Conservation (phyloP, 208 protist species). For the Trichomonas vaginalis region DNA sequence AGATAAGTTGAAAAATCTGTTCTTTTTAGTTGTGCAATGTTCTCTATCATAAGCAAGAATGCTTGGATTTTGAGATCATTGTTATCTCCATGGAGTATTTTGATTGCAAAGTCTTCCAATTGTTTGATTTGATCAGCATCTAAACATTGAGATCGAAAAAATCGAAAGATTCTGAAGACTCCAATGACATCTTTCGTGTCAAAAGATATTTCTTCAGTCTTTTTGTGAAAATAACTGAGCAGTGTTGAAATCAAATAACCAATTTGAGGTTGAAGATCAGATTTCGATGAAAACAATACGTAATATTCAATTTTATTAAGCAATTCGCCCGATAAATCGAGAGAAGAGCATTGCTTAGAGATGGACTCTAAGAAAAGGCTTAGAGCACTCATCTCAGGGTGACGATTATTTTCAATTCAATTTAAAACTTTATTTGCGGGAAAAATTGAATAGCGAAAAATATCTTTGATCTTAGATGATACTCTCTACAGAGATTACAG, state of each 20-base stretch:
- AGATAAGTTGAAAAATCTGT: not conserved
- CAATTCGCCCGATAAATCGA: not conserved
- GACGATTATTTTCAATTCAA: not conserved
- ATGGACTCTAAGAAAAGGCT: not conserved
- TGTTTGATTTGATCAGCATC: not conserved
- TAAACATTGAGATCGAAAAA: not conserved
- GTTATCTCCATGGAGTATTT: not conserved
- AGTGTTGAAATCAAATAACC: not conserved
- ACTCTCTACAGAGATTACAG: too few species aligned
- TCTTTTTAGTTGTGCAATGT: not conserved
- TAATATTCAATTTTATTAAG: not conserved
- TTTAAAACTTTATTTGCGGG: too few species aligned
- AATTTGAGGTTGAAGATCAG: not conserved
- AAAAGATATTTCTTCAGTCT: not conserved
- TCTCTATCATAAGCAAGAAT: not conserved
- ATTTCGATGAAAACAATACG: not conserved
- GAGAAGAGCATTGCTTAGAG: not conserved
- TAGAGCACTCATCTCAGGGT: not conserved
- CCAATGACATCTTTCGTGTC: not conserved
- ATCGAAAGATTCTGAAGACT: not conserved
- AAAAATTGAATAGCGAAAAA: too few species aligned
- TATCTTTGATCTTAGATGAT: too few species aligned
- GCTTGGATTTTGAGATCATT: not conserved
- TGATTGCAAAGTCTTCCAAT: not conserved
- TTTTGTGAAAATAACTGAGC: not conserved